Evolutionary conservation across 2,329 filamentous ascomycete genomes (phyloP).

Genomic region (Didymella keratinophila): DNA sequence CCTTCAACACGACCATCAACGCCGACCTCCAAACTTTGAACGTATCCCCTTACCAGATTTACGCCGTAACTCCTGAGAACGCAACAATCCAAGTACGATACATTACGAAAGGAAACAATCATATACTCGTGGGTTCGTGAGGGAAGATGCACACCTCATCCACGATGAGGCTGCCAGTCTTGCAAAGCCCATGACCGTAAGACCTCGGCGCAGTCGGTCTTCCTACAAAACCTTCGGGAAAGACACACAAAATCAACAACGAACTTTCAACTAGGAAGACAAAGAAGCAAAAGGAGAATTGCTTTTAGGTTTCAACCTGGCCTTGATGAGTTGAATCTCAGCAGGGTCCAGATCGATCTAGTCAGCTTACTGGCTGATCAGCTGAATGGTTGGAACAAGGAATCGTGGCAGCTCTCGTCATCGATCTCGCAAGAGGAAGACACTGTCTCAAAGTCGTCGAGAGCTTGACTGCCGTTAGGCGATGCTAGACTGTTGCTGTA

Average conservation of each 20-base stretch:
- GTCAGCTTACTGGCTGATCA: not conserved
- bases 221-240: not conserved
- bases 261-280: not conserved
- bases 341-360: not conserved
- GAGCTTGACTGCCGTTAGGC: not conserved
- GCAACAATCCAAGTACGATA: not conserved
- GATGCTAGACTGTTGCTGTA: not conserved
- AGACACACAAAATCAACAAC: not conserved
- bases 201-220: not conserved
- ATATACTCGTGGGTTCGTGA: not conserved
- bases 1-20: not conserved
- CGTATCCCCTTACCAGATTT: not conserved
- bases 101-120: not conserved
- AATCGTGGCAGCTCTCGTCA: not conserved
- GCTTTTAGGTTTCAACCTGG: not conserved
- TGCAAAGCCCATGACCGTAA: not conserved
- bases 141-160: not conserved
- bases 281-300: not conserved
- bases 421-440: not conserved
- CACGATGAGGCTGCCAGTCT: not conserved
- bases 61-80: not conserved
- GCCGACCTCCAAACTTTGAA: not conserved
- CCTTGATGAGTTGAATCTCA: not conserved
- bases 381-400: no score
- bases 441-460: not conserved